Percentiles rank a stretch among this genome's conserved stretches.
Conservation (phyloP, 305 asterid species). For the Fraxinus nigra region DNA sequence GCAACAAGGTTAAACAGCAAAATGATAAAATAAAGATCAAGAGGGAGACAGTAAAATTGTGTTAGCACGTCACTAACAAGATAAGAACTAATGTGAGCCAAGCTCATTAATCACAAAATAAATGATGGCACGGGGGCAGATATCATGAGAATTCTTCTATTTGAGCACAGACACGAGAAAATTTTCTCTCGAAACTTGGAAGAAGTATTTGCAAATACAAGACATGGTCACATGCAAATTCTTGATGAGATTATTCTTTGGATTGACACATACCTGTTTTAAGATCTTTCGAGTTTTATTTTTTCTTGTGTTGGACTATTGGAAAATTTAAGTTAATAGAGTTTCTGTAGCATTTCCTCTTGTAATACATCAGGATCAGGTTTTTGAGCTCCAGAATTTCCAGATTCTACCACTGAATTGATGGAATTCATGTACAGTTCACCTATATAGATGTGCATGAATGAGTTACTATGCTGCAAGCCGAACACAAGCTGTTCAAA, state of each 20-base stretch:
- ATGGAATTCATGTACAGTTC: not conserved
- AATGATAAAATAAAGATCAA: not conserved
- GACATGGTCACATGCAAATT: not conserved
- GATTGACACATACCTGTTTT: not conserved
- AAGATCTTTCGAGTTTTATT: not conserved
- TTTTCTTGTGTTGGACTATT: not conserved
- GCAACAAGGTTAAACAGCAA: not conserved
- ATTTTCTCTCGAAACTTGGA: not conserved
- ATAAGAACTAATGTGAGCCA: not conserved
- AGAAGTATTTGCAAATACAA: not conserved
- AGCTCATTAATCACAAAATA: slow-evolving; percentile 13
- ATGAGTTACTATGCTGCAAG: not conserved
- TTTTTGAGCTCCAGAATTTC: not conserved
- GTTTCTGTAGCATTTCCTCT: not conserved
- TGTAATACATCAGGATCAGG: not conserved
- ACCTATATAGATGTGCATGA: not conserved
- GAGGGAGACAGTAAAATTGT: not conserved
- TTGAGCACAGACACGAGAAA: not conserved
- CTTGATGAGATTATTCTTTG: not conserved
- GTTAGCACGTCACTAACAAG: not conserved
- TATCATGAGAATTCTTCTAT: not conserved
- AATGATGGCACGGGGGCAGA: not conserved
- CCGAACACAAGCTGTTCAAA: not conserved
- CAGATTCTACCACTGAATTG: not conserved
- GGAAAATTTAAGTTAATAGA: not conserved